Evolutionary conservation across 192 early-diverging fungal species (phyloP).

Genomic region (Umbelopsis isabellina): DNA sequence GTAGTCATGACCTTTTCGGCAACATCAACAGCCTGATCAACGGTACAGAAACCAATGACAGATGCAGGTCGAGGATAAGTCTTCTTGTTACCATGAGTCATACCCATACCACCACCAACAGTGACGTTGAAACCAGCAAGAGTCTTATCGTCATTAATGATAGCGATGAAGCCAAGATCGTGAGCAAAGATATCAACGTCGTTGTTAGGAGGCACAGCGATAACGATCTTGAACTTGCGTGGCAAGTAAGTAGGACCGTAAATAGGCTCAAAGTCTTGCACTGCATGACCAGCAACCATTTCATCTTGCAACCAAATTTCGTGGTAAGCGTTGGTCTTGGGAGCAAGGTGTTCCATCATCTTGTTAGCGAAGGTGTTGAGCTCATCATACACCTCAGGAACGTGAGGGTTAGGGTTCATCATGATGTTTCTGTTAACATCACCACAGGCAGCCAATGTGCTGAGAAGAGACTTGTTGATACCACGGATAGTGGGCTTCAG

Average conservation of each 20-base stretch:
- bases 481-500: constrained; percentile 87
- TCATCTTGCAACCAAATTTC: constrained; percentile 98
- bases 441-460: constrained; percentile 95
- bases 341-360: constrained; percentile 80
- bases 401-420: constrained; percentile 84
- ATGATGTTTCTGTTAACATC: constrained; percentile 99
- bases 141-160: constrained; percentile 72
- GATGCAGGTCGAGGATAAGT: constrained; percentile 89
- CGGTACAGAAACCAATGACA: constrained; percentile 78
- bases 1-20: constrained; percentile 90
- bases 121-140: constrained; percentile 93
- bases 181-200: constrained; percentile 97
- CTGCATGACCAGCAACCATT: constrained; percentile 77
- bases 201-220: constrained; percentile 95
- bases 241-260: constrained; percentile 94
- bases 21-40: constrained; percentile 78
- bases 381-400: constrained; percentile 78
- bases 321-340: constrained; percentile 89
- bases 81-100: constrained; percentile 98
- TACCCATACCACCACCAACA: constrained; percentile 97
- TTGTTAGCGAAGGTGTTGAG: constrained; percentile 73
- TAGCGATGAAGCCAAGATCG: constrained; percentile 93
- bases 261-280: constrained; percentile 87
- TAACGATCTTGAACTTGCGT: constrained; percentile 94
- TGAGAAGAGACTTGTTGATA: constrained; percentile 89